Base-by-base conservation (phyloP, 2,329 filamentous ascomycete species). In the Talaromyces atroroseus region DNA sequence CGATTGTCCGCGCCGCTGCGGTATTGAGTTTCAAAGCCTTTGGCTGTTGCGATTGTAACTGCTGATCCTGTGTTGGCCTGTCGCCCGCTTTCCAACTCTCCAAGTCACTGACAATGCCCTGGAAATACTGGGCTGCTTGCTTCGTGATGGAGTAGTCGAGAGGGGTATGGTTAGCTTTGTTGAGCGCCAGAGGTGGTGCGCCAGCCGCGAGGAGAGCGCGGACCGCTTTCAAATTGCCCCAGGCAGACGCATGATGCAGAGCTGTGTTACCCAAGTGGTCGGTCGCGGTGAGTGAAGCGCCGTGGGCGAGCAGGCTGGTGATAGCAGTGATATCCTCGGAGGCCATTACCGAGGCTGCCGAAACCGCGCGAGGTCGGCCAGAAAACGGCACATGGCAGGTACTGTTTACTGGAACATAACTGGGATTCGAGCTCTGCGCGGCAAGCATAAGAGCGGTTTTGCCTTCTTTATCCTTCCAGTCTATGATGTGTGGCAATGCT, bases 201-300 rank as follows among this genome's bases (percentile, higher is more conserved):
- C 90, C 90, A 0, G 88, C 89, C 2, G 87, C 85, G 12, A 95
- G 78, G 53, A 95, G 76, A 36, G 90, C 87, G 45, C 90, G 80
- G 54, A 95, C 74, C 0, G 89, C 87, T 54, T 91, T 83, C 47
- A 95, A 72, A 63, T 92, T 88, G 1, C 90, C 90, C 65, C 89
- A 89, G 47, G 87, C 87, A 65, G 85, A 90, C 12, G 91, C 91
- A 74, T 94, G 91, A 73, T 95, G 90, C 45, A 95, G 77, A 0
- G 90, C 88, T 2, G 90, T 95, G 68, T 95, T 94, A n/a, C 90
- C 90, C 57, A 87, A 82, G 1, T 79, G 65, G 66, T 95, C 90
- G 3, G 79, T 76, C 29, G 79, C 76, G 47, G 77, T 77, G 6
- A 88, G 79, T 2, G 82, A 80, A 0, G 65, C 66, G 18, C 62